Evolutionary conservation across 805 yeast species (phyloP).

Genomic region (Yarrowia sp.): DNA sequence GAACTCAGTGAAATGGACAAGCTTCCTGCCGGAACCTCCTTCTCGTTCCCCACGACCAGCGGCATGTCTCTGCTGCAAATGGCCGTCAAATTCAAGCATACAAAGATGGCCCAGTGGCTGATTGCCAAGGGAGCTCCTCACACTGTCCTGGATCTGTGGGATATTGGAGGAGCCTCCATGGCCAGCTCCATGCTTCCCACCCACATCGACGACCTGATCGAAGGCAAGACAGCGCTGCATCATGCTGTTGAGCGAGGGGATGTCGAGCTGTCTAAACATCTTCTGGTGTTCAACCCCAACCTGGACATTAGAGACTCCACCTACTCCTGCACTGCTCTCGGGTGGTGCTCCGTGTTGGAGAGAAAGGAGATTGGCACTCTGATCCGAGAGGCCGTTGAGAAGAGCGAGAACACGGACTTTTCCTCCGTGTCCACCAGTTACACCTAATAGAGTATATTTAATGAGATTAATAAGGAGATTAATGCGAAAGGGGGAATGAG

Average conservation of each 20-base stretch:
- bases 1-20: conserved; percentile 2
- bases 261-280: background rate
- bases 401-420: background rate
- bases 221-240: conserved; percentile 29
- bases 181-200: conserved; percentile 14
- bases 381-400: conserved; percentile 20
- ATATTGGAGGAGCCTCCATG: background rate
- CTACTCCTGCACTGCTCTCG: conserved; percentile 23
- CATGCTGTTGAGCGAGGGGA: conserved; percentile 22
- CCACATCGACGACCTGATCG: conserved; percentile 12
- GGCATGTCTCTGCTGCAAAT: conserved; percentile 12
- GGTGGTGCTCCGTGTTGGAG: conserved; percentile 21
- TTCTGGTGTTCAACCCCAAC: conserved; percentile 11
- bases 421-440: background rate
- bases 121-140: conserved; percentile 13
- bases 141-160: conserved; percentile 18
- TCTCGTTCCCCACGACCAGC: background rate
- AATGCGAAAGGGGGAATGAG: too few species aligned
- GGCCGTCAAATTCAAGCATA: conserved; percentile 20
- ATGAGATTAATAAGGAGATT: background rate
- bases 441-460: background rate
- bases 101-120: conserved; percentile 21
- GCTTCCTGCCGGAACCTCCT: background rate
- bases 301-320: conserved; percentile 14
- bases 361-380: conserved; percentile 18